phyloP scores from a whole-genome alignment of 331 rosid genomes.

The Malus hybrid region DNA sequence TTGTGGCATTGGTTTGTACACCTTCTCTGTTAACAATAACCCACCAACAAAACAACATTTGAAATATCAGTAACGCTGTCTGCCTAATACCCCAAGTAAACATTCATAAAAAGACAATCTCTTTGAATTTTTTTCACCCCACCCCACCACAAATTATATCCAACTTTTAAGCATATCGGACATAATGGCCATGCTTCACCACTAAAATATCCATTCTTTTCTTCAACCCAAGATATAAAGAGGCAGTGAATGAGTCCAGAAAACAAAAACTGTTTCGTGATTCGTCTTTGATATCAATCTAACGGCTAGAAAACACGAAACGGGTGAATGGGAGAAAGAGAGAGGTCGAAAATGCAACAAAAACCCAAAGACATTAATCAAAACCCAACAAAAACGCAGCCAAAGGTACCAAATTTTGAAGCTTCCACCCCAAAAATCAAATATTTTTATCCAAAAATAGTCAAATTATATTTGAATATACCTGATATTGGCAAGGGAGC shows the following conservation, averaged over 20 bases:
- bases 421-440: neutral
- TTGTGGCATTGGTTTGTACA: slow-evolving; percentile 35
- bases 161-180: neutral
- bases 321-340: no score
- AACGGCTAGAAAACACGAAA: no score
- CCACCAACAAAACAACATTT: neutral
- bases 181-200: neutral
- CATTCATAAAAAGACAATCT: neutral
- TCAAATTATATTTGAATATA: neutral
- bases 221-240: no score
- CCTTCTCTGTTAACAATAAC: slow-evolving; percentile 51
- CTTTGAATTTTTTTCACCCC: neutral
- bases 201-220: neutral
- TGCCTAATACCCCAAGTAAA: neutral
- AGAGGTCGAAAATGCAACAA: no score
- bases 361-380: neutral
- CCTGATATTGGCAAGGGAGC: slow-evolving; percentile 83
- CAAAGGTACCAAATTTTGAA: neutral
- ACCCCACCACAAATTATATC: neutral
- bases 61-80: neutral
- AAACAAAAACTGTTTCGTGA: no score
- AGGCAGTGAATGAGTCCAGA: no score
- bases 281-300: no score
- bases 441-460: neutral
- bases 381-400: neutral